Base-by-base conservation (phyloP, 345 rosid species). In the Populus nigra region DNA sequence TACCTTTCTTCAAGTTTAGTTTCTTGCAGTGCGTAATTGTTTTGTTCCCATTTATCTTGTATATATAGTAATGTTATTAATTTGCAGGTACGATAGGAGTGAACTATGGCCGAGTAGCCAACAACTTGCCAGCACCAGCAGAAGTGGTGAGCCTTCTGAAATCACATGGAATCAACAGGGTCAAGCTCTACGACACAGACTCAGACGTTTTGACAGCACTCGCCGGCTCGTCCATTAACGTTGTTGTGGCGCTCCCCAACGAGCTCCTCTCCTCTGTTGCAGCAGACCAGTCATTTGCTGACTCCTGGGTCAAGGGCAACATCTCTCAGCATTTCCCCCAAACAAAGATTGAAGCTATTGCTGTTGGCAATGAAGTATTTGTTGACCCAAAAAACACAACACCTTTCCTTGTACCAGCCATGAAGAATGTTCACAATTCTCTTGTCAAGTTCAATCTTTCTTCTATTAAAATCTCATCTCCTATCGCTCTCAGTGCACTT, bases 351-450 rank as follows among this genome's bases (percentile, higher is more conserved):
- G 94, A 88, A 86, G 92, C 96, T 49, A 86, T 96, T 68, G 94
- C 97, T 1, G 92, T 96, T 0, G 99, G 99, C 0, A 96, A 96
- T 72, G 99, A 96, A 76, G 96, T 93, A 1, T 93, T 96, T 73
- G 98, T 82, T 61, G 98, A 90, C 76, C 91, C 93, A 0, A 86
- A 84, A 3, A 90, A 93, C 87, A 92, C 90, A 7, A 93, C 93
- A 15, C 20, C 47, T 49, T 89, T 35, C 76, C 92, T 96, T 62
- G 94, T 96, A 0, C 88, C 97, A 5, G 99, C 99, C 72, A 93
- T 93, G 97, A 91, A 76, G 59, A 92, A 92, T 62, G 74, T 96
- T 4, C 83, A 88, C 29, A 87, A 82, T 36, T 92, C 99, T 7
- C 83, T 96, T 0, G 86, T 84, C 4, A 93, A 91, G 68, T 73